Evolutionary conservation across 2,329 filamentous ascomycete species (phyloP), one percentile per base, ranked within the genome.

Genomic region (Talaromyces sp.): DNA sequence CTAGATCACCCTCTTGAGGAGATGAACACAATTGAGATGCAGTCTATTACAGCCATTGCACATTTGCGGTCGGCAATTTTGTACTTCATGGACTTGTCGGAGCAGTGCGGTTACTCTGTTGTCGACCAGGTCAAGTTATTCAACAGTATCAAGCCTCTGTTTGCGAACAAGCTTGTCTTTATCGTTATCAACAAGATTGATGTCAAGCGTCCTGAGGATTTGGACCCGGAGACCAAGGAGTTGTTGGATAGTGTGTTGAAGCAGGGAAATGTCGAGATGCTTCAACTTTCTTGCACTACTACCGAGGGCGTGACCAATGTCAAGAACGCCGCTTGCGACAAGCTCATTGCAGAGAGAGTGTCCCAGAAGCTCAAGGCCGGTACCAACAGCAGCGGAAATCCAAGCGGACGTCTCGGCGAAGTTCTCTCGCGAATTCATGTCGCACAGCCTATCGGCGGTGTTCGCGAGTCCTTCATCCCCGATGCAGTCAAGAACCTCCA

Each of bases 21-120:
- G 82, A 99, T 98, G 95, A 97, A 97, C 82, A 98, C 95, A 3
- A 99, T 99, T 75, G 95, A 99, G 81, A 98, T 98, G 92, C 95
- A 98, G 84, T 91, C 91, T 68, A 97, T 99, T 71, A 98, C 94
- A 19, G 95, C 96, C 11, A 97, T 99, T 81, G 95, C 95, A 60
- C 96, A 99, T 83, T 84, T 99, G 75, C 88, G 94, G 73, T 96
- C 93, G 49, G 94, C 94, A 64, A 96, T 99, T 69, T 84, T 98
- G 66, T 98, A 98, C 81, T 98, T 98, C 76, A 97, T 98, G 91
- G 94, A 98, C 83, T 84, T 97, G 67, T 96, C 91, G 24, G 94
- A 97, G 83, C 92, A 97, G 83, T 97, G 93, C 73, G 95, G 95
- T 66, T 99, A 97, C 82, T 92, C 92, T 2, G 91, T 99, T 19